These are phyloP conservation scores for Skeletonema potamos DNA, from an alignment of 108 stramenopile species.

Conservation along the genomic window DNA sequence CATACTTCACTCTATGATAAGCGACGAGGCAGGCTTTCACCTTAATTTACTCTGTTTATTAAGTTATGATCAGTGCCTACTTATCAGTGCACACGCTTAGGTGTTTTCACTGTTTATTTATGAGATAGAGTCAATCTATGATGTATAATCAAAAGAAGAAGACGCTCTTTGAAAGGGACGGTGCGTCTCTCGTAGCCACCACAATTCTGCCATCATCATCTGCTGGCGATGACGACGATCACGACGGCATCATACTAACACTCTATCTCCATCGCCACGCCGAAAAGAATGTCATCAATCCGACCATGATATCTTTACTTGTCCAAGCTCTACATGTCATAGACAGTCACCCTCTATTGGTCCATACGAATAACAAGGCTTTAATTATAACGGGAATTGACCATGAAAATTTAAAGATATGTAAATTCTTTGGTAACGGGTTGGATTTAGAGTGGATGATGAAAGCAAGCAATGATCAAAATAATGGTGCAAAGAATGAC, in stretches of 20 bases:
- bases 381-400: slow-evolving; percentile 35
- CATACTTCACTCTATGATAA: no score
- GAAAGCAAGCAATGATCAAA: slow-evolving; percentile 6
- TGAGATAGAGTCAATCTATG: no score
- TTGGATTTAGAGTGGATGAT: slow-evolving; percentile 61
- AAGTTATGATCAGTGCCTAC: no score
- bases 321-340: slow-evolving; percentile 28
- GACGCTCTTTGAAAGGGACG: not conserved
- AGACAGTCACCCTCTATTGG: slow-evolving; percentile 23
- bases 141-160: no score
- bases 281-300: slow-evolving; percentile 49
- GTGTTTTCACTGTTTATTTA: no score
- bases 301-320: slow-evolving; percentile 22
- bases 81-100: no score
- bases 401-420: not conserved
- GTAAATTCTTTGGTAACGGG: slow-evolving; percentile 69
- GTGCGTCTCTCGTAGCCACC: not conserved
- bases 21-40: no score
- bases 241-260: slow-evolving; percentile 31
- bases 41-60: no score
- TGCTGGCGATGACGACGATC: slow-evolving; percentile 1
- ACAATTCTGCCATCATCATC: not conserved
- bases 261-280: slow-evolving; percentile 35
- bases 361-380: slow-evolving; percentile 32
- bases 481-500: not conserved